Percentiles rank a stretch among this genome's conserved stretches.
These are phyloP conservation scores for Triticum aestivum DNA, from an alignment of 176 grass and related monocot genomes.

Conservation along the genomic window IWGSC_CS_RefSeq_v2.1 NC_057795.1:551737245-551737744, in stretches of 20 bases:
- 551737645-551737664: not conserved
- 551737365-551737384: not conserved
- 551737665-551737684: not conserved
- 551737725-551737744: constrained; percentile 52
- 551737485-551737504: not conserved
- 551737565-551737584: not conserved
- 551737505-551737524: not conserved
- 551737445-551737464: not conserved
- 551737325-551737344: not conserved
- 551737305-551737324: not conserved
- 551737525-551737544: not conserved
- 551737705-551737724: not conserved
- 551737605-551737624: not conserved
- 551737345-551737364: not conserved
- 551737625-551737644: not conserved
- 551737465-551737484: not conserved
- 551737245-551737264: not conserved
- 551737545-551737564: not conserved
- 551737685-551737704: not conserved
- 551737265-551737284: not conserved
- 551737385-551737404: not conserved
- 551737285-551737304: not conserved
- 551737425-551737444: not conserved
- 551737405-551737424: not conserved
- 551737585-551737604: not conserved